Conservation (phyloP, 176 grass and related monocot species). For the Hordeum marinum region DNA sequence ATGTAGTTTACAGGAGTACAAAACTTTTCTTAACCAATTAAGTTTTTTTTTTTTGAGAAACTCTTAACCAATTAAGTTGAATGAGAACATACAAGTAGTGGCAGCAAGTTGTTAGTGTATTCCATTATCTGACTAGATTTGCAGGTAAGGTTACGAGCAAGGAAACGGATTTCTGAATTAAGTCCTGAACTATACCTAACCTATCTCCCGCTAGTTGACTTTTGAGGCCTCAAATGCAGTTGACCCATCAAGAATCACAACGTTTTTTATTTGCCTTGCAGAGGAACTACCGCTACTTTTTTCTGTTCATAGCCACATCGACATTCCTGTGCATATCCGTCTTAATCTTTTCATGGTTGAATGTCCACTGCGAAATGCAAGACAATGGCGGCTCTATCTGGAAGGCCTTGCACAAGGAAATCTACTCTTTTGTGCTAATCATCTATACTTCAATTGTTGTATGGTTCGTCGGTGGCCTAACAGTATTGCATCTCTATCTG, state of each 20-base stretch:
- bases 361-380: conserved; percentile 35
- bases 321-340: conserved; percentile 59
- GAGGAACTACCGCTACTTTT: conserved; percentile 73
- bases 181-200: conserved; percentile 2
- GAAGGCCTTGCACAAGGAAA: conserved; percentile 38
- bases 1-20: not conserved
- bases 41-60: not conserved
- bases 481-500: conserved; percentile 64
- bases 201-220: not conserved
- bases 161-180: not conserved
- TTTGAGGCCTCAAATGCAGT: not conserved
- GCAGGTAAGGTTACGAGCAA: not conserved
- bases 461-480: conserved; percentile 74
- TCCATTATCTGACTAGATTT: not conserved
- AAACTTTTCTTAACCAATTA: not conserved
- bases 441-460: conserved; percentile 58
- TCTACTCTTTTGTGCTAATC: conserved; percentile 53
- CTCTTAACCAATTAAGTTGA: not conserved
- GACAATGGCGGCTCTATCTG: conserved; percentile 25
- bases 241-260: conserved; percentile 4
- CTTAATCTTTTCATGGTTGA: conserved; percentile 52
- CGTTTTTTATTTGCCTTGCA: conserved; percentile 27
- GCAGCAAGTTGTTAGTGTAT: not conserved
- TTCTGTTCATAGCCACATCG: conserved; percentile 57
- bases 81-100: not conserved